Evolutionary conservation across 768 basidiomycete genomes (phyloP), one percentile per base, ranked within the genome.

Genomic region (Russula sp.): DNA sequence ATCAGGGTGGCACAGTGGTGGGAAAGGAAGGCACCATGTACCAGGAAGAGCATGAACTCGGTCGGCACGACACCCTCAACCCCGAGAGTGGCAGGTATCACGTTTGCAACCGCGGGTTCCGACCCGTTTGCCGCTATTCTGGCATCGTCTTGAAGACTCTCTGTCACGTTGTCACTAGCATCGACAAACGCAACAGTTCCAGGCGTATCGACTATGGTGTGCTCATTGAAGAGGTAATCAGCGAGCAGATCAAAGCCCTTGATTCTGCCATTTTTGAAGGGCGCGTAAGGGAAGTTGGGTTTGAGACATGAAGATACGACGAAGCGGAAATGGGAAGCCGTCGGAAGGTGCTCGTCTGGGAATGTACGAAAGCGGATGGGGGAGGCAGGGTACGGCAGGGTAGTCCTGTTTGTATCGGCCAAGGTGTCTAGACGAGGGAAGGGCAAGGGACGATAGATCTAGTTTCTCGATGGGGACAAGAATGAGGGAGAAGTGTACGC

Each of bases 281-380:
- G 87, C 2, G 78, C 75, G 72, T 89, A 89, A 4, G 89, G 89
- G 70, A 88, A 91, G 68, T 88, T 89, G 11, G 87, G 85, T 6
- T 77, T 81, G 51, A 84, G 75, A 70, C 89, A 91, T 4, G 84
- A 86, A 0, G 86, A 78, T 18, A 82, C 82, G 22, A 89, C 71
- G 72, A 91, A 92, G 54, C 84, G 83, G 76, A 88, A 89, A 70
- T 81, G 81, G 37, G 74, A 75, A 34, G 82, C 81, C 27, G 75
- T 72, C 8, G 78, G 69, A 22, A 88, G 77, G 10, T 81, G 77
- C 8, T 86, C 79, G 71, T 91, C 89, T 3, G 89, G 88, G 74
- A 87, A 88, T 8, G 89, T 92, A 62, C 76, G 82, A 77, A 92
- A 91, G 22, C 72, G 71, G 51, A 88, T 79, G 7, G 85, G 82